A percentile compares a stretch with the other conserved stretches of the same genome.
Conservation (phyloP, 352 stramenopile genomes). For the Phytophthora sp. region DNA sequence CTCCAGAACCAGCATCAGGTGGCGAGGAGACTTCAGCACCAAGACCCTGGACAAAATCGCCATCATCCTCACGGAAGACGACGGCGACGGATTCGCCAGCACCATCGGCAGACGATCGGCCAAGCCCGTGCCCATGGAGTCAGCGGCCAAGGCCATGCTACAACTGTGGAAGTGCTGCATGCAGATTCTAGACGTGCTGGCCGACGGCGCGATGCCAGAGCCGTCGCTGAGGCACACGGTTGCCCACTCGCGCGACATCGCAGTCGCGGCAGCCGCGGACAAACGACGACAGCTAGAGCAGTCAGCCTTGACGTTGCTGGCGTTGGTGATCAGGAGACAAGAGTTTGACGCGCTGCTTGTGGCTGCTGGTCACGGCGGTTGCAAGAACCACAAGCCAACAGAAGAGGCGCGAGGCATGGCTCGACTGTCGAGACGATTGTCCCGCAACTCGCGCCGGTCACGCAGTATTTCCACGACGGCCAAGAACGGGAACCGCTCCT, state of each 20-base stretch:
- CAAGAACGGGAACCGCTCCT: slow-evolving; percentile 3
- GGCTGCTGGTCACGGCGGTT: slow-evolving; percentile 52
- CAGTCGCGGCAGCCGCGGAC: slow-evolving; percentile 20
- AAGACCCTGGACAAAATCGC: slow-evolving; percentile 45
- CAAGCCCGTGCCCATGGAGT: slow-evolving; percentile 40
- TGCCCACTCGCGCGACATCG: slow-evolving; percentile 23
- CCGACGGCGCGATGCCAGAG: slow-evolving; percentile 29
- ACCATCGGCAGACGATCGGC: slow-evolving; percentile 35
- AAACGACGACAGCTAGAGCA: slow-evolving; percentile 43
- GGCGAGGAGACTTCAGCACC: slow-evolving; percentile 31
- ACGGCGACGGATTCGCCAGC: slow-evolving; percentile 33
- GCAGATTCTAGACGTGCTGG: slow-evolving; percentile 48
- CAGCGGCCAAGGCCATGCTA: slow-evolving; percentile 48
- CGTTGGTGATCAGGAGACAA: slow-evolving; percentile 49
- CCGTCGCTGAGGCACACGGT: slow-evolving; percentile 37
- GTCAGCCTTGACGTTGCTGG: slow-evolving; percentile 41
- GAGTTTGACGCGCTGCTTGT: slow-evolving; percentile 70
- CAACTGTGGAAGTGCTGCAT: slow-evolving; percentile 67
- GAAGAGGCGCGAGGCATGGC: slow-evolving; percentile 19
- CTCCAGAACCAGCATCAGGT: slow-evolving; percentile 19
- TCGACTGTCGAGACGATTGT: slow-evolving; percentile 24
- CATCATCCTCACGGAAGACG: slow-evolving; percentile 42
- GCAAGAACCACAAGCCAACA: slow-evolving; percentile 49
- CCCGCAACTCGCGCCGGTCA: slow-evolving; percentile 23
- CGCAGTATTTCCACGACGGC: slow-evolving; percentile 29